Percentiles rank a stretch among this genome's conserved stretches.
These are phyloP conservation scores for Brassica cretica DNA, from an alignment of 345 rosid genomes.

Conservation along the genomic window DNA sequence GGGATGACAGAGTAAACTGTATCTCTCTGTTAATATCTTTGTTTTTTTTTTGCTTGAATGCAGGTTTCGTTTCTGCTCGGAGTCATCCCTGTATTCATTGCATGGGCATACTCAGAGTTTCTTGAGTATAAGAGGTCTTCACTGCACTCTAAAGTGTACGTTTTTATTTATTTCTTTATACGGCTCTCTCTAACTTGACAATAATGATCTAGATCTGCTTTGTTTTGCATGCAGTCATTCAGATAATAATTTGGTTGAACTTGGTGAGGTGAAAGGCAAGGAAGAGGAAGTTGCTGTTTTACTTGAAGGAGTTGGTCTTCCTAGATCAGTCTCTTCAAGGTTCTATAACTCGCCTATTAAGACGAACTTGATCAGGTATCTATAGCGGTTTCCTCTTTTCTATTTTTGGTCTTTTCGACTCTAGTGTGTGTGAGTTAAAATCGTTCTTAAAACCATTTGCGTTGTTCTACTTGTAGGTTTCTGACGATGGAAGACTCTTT, in stretches of 20 bases:
- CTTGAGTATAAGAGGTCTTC: constrained; percentile 64
- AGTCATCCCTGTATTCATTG: constrained; percentile 69
- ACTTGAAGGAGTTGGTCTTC: constrained; percentile 89
- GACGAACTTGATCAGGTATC: constrained; percentile 72
- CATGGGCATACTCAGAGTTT: constrained; percentile 87
- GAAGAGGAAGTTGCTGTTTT: constrained; percentile 84
- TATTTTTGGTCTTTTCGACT: background rate
- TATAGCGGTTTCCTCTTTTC: background rate
- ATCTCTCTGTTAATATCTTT: background rate
- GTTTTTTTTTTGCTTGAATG: background rate
- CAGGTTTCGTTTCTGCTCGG: constrained; percentile 93
- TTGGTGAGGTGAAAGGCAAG: constrained; percentile 58
- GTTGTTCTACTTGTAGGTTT: constrained; percentile 52
- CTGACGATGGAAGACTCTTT: constrained; percentile 85
- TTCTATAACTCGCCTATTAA: constrained; percentile 59
- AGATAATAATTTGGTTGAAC: constrained; percentile 79
- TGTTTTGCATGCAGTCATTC: constrained; percentile 66
- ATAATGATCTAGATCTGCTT: background rate
- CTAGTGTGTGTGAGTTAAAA: background rate
- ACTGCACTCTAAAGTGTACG: constrained; percentile 81
- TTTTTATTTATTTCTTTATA: background rate
- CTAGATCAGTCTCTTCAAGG: constrained; percentile 73
- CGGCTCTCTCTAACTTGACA: background rate
- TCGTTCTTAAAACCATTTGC: constrained; percentile 22
- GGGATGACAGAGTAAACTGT: background rate